These are phyloP conservation scores for Kurtzmaniella fragi DNA, from an alignment of 805 yeast species.

Conservation along the genomic window DNA sequence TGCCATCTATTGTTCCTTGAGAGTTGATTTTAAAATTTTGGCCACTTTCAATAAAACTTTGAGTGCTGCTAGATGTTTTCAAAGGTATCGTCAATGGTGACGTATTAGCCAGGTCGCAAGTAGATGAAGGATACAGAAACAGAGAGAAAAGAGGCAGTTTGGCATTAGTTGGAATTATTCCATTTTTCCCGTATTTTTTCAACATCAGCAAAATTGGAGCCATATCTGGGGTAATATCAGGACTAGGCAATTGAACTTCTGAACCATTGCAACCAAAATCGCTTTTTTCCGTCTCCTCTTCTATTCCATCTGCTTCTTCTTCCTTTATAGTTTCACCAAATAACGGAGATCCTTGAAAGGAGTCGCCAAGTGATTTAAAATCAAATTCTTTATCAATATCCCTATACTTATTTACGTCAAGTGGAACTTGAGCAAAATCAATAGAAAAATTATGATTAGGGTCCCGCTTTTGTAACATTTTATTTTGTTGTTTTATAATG, in stretches of 20 bases:
- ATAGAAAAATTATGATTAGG: slow-evolving; percentile 34
- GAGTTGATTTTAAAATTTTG: neutral
- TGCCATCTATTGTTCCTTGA: slow-evolving; percentile 6
- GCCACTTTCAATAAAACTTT: slow-evolving; percentile 3
- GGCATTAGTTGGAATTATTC: slow-evolving; percentile 3
- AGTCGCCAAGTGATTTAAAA: slow-evolving; percentile 25
- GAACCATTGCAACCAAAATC: slow-evolving; percentile 1
- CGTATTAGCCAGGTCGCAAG: slow-evolving; percentile 12
- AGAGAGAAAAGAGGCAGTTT: slow-evolving; percentile 5
- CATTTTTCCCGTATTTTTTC: slow-evolving; percentile 13
- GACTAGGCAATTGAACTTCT: slow-evolving; percentile 22
- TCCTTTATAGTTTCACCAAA: slow-evolving; percentile 5
- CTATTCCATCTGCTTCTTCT: slow-evolving; percentile 5
- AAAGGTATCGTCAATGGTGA: slow-evolving; percentile 25
- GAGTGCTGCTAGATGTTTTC: slow-evolving; percentile 11
- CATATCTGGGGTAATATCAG: slow-evolving; percentile 34
- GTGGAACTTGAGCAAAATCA: slow-evolving; percentile 48
- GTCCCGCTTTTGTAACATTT: slow-evolving; percentile 26
- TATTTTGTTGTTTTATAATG: slow-evolving; percentile 47
- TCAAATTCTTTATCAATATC: slow-evolving; percentile 53
- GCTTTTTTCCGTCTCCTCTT: slow-evolving; percentile 4
- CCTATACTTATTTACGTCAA: slow-evolving; percentile 56
- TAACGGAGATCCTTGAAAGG: neutral
- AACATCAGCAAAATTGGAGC: slow-evolving; percentile 28
- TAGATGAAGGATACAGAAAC: slow-evolving; percentile 16